Base-by-base conservation (phyloP, 2,329 filamentous ascomycete species). In the Aquanectria penicillioides region DNA sequence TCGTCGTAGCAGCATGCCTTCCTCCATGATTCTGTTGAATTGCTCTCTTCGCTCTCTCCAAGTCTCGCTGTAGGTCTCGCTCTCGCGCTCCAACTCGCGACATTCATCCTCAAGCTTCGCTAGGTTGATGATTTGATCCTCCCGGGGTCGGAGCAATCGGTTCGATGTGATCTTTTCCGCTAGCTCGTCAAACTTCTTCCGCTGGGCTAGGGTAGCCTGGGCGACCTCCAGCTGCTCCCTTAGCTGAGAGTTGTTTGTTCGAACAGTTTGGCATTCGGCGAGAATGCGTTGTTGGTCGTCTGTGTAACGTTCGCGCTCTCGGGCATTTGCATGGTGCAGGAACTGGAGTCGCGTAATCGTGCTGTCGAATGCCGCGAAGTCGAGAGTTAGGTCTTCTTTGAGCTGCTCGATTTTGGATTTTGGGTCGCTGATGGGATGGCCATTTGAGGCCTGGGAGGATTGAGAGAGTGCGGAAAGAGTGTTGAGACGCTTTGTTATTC, bases 301-400 rank as follows among this genome's bases (percentile, higher is more conserved):
- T 5, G 89, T 88, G 76, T 97, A 98, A 40, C 94, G 89, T 68
- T 91, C 86, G 51, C 94, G 89, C 78, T 98, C 94, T 52, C 86
- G 86, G 62, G 85, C 86, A 74, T 98, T 97, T 73, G 92, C 93
- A 23, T 89, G 87, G 50, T 90, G 86, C 1, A 97, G 88, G 71
- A 97, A 92, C 68, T 97, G 94, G 33, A 97, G 90, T 54, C 94
- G 92, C 28, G 91, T 86, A 64, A 97, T 91, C 72, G 89, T 92
- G 77, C 87, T 91, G 74, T 97, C 92, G 67, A 97, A 93, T 15
- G 92, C 89, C 12, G 91, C 90, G 69, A 97, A 95, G 75, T 98
- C 94, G 64, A 97, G 86, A 6, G 90, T 87, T 36, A 96, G 84
- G 74, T 97, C 93, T 73, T 96, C 90, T 59, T 88, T 89, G 69